Percentiles rank a stretch among this genome's conserved stretches.
phyloP scores from a whole-genome alignment of 2,329 filamentous ascomycete species.

The Escovopsis sp. region DNA sequence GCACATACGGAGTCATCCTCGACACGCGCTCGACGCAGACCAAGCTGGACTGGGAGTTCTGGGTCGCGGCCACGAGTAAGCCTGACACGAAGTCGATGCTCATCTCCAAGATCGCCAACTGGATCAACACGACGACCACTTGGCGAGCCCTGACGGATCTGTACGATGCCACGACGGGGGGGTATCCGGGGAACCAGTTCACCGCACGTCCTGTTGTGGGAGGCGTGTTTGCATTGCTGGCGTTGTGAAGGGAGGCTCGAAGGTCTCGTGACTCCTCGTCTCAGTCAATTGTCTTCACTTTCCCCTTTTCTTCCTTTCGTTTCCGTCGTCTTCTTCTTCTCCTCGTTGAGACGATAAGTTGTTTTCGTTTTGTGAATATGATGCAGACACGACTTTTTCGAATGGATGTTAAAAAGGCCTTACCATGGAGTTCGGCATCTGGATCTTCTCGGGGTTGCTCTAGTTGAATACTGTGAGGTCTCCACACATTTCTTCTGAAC shows the following conservation, averaged over 20 bases:
- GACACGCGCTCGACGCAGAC: slow-evolving; percentile 71
- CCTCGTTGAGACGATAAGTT: too few species aligned
- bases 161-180: slow-evolving; percentile 57
- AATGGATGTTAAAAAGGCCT: too few species aligned
- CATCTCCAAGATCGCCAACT: slow-evolving; percentile 52
- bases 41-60: slow-evolving; percentile 81
- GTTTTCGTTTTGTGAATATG: too few species aligned
- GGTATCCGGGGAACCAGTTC: slow-evolving; percentile 53
- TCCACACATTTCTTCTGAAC: too few species aligned
- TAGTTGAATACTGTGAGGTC: too few species aligned
- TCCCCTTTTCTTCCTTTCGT: background rate
- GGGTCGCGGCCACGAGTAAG: slow-evolving; percentile 61
- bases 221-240: slow-evolving; percentile 66
- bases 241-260: slow-evolving; percentile 25
- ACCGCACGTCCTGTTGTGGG: slow-evolving; percentile 68
- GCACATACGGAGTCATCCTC: slow-evolving; percentile 68
- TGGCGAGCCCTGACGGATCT: slow-evolving; percentile 63
- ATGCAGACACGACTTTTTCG: too few species aligned
- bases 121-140: slow-evolving; percentile 60
- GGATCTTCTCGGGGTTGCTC: too few species aligned
- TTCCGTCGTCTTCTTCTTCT: too few species aligned
- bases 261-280: background rate
- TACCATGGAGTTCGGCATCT: too few species aligned
- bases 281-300: background rate
- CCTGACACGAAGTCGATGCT: slow-evolving; percentile 48